Percentiles rank a stretch among this genome's conserved stretches.
Conservation (phyloP, 306 rosid genomes). For the Rubus idaeus region DNA sequence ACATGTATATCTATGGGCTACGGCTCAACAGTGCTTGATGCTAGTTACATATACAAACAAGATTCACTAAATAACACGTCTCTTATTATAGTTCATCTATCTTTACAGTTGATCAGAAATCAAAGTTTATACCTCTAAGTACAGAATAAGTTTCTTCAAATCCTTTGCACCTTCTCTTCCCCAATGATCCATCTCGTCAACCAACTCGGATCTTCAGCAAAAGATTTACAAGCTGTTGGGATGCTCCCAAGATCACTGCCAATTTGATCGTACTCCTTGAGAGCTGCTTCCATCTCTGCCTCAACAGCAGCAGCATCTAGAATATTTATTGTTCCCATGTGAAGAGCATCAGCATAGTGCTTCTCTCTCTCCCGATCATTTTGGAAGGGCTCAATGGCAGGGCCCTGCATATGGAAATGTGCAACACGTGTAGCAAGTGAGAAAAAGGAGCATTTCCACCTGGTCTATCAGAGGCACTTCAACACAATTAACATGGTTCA, state of each 20-base stretch:
- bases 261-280: conserved; percentile 69
- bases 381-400: conserved; percentile 62
- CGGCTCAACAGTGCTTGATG: not conserved
- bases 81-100: no score
- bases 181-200: conserved; percentile 83
- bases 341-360: conserved; percentile 65
- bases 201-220: conserved; percentile 88
- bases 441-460: not conserved
- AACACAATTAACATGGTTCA: not conserved
- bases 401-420: conserved; percentile 52
- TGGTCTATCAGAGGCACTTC: not conserved
- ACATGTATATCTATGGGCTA: not conserved
- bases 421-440: not conserved
- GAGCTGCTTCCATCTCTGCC: conserved; percentile 80
- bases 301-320: conserved; percentile 50
- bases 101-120: not conserved
- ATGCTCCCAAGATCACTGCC: conserved; percentile 84
- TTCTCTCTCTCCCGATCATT: conserved; percentile 66
- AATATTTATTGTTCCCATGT: conserved; percentile 51
- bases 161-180: conserved; percentile 62
- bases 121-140: no score
- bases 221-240: conserved; percentile 62
- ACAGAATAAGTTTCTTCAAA: conserved; percentile 20
- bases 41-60: not conserved
- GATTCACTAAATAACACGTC: not conserved